Percentiles rank a stretch among this genome's conserved stretches.
Evolutionary conservation across 116 monocot genomes (phyloP).

Genomic region (Posidonia oceanica): DNA sequence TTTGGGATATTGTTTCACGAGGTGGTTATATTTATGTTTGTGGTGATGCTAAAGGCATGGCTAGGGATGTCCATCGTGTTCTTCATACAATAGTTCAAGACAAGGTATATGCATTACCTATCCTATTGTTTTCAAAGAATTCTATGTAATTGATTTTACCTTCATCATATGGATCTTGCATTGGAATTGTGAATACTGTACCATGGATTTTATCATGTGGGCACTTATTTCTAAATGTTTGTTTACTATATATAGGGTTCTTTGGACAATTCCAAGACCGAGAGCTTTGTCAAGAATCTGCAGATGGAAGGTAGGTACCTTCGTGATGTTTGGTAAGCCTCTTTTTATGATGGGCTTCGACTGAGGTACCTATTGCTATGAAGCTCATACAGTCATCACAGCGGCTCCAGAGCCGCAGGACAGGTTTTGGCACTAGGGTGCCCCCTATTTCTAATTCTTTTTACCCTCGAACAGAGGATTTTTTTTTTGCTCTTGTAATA

Average conservation of each 20-base stretch:
- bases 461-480: background rate
- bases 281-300: conserved; percentile 65
- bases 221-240: background rate
- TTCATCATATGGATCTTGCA: no score
- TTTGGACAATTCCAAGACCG: conserved; percentile 58
- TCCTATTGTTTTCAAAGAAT: background rate
- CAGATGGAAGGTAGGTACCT: conserved; percentile 82
- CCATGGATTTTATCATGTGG: background rate
- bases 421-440: no score
- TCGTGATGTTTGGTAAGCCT: conserved; percentile 71
- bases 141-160: no score
- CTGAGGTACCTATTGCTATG: background rate
- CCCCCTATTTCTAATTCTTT: background rate
- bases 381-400: background rate
- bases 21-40: conserved; percentile 65
- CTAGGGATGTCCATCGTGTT: conserved; percentile 56
- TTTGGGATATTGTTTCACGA: conserved; percentile 44
- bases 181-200: no score
- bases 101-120: conserved; percentile 22
- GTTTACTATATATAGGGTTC: conserved; percentile 35
- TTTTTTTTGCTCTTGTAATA: background rate
- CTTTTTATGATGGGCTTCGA: background rate
- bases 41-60: conserved; percentile 88
- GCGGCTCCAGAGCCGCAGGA: background rate
- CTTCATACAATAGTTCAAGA: conserved; percentile 68